Base-by-base conservation (phyloP, 768 basidiomycete species). In the Pulveroboletus sp. region DNA sequence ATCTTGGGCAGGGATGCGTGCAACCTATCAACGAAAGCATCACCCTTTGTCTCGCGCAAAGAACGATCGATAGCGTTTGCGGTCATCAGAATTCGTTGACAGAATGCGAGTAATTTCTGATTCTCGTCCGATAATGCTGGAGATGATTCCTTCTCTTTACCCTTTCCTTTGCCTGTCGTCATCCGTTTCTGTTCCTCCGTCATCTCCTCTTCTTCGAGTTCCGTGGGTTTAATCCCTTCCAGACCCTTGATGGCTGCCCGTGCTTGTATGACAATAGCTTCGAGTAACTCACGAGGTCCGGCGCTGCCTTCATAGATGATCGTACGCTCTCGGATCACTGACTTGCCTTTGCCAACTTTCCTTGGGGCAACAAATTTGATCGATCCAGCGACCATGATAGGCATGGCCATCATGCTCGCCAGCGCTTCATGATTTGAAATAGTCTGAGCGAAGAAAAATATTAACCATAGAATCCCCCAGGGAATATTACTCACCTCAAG, bases 371-470 rank as follows among this genome's bases (percentile, higher is more conserved):
- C 71, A 6, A 76, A 71, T 63, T 86, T 86, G 45, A 82, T 77
- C 17, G 85, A 85, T 5, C 77, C 74, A 17, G 82, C 79, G n/a
- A 83, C 82, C 92, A 93, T 93, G 63, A 90, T 91, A 6, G 93
- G 92, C 91, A 94, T 95, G 2, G 90, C 92, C 82, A 95, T 90
- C 87, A 94, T 93, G 53, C 88, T 90, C 14, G 91, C 91, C 36
- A 96, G 70, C 6, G 91, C 87, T 73, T 95, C 94, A 55, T 96
- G 93, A 57, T 85, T 85, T 6, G 93, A 94, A 40, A 97, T 87
- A 0, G 89, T 92, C 93, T 96, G 48, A 15, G 47, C 8, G 21
- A 39, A 46, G 12, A 66, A 43, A 8, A 21, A 43, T 31, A 17
- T 47, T 28, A 50, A 48, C 41, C 15, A 35, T 15, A 36, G 32